A percentile compares a stretch with the other conserved stretches of the same genome.
Evolutionary conservation across 192 early-diverging fungal genomes (phyloP).

Genomic region (Mortierella claussenii): DNA sequence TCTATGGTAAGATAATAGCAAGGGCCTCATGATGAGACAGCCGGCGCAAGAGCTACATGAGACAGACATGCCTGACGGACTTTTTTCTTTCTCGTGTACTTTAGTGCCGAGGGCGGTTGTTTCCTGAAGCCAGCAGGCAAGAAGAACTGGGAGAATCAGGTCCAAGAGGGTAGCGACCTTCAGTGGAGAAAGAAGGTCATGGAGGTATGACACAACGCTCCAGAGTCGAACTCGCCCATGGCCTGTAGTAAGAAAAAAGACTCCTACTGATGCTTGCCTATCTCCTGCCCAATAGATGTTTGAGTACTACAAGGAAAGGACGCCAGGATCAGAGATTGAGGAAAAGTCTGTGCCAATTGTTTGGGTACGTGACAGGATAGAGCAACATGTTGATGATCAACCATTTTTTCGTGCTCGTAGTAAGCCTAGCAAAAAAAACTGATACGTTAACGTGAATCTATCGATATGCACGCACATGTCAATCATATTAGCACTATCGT

Average conservation of each 20-base stretch:
- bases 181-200: slow-evolving; percentile 52
- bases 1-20: slow-evolving; percentile 39
- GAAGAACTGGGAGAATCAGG: slow-evolving; percentile 72
- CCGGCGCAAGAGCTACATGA: too few species aligned
- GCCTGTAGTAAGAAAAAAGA: too few species aligned
- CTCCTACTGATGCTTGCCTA: too few species aligned
- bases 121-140: slow-evolving; percentile 70
- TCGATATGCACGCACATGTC: background rate
- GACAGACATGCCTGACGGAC: too few species aligned
- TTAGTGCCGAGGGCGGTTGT: slow-evolving; percentile 81
- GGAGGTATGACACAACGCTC: slow-evolving; percentile 20
- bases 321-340: slow-evolving; percentile 82
- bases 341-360: slow-evolving; percentile 76
- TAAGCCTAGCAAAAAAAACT: background rate
- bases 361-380: slow-evolving; percentile 74
- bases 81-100: background rate
- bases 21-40: too few species aligned
- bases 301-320: slow-evolving; percentile 85
- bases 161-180: slow-evolving; percentile 64
- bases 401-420: too few species aligned
- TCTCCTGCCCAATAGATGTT: slow-evolving; percentile 77
- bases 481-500: slow-evolving; percentile 66
- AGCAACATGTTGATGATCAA: too few species aligned
- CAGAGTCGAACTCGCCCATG: too few species aligned
- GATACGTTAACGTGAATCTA: background rate